Evolutionary conservation across 257 asterid genomes (phyloP), one percentile per base, ranked within the genome.

Genomic region (Solanum paucissectum): DNA sequence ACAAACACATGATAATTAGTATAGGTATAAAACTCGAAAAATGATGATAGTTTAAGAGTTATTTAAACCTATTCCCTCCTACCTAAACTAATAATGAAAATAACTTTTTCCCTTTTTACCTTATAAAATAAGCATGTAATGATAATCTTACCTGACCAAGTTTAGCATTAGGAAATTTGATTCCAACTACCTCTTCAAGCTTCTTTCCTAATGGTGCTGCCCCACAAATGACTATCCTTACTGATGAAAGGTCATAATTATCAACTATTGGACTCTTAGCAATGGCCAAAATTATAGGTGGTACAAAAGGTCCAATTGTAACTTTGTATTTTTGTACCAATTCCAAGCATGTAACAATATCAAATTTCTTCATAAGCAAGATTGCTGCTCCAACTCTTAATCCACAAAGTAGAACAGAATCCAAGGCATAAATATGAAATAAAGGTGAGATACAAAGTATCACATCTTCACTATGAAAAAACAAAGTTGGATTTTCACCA

Each of bases 131-230:
- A 62, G 14, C 32, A 62, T 25, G 84, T 76, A 76, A 32, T 9
- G 20, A 7, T 36, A 11, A 36, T 23, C 12, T 44, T 90, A 96
- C 99, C 94, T 97, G 99, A 1, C 98, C 99, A 86, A 97, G 95
- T 81, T 91, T 95, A 8, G 99, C 97, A 44, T 94, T 94, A 2
- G 96, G 96, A 86, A 97, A 93, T 89, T 95, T 97, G 6, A 75
- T 74, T 49, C 98, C 89, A 0, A 93, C 98, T 2, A 98, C 94
- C 46, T 97, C 99, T 93, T 97, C 98, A 71, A 95, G 92, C 90
- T 93, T 98, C 94, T 94, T 94, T 2, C 98, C 99, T 1, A 97
- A 92, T n/a, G 99, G 99, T 18, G 99, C 99, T 52, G 98, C 99
- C 76, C 99, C 99, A 0, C 96, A 97, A 95, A 95, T 92, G 32